Conservation (phyloP, 2,329 filamentous ascomycete species). For the Xylaria sp. region DNA sequence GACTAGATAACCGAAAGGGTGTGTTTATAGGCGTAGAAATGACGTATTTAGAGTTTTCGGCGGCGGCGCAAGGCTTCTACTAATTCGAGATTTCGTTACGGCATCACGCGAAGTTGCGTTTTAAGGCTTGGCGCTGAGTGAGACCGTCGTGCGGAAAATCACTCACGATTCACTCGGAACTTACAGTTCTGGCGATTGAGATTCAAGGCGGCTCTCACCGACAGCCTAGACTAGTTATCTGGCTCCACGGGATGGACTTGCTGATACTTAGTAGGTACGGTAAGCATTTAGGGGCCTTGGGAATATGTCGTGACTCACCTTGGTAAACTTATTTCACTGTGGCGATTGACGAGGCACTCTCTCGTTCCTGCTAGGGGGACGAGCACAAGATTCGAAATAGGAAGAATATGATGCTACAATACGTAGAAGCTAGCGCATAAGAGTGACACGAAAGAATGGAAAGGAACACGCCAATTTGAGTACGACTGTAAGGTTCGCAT, state of each 20-base stretch:
- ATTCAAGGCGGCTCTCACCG: neutral
- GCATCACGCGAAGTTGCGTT: neutral
- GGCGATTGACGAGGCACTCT: neutral
- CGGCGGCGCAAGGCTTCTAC: neutral
- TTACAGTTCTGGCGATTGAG: neutral
- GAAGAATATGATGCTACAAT: neutral
- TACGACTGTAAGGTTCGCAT: neutral
- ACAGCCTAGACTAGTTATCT: neutral
- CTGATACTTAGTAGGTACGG: neutral
- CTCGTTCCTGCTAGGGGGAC: neutral
- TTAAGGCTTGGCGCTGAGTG: neutral
- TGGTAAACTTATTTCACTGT: neutral
- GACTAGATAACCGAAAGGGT: neutral
- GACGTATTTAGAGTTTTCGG: neutral
- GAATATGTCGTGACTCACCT: neutral
- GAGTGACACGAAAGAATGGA: neutral
- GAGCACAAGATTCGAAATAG: neutral
- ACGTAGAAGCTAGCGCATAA: neutral
- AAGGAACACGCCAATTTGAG: neutral
- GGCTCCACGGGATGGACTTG: neutral
- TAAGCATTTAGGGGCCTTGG: neutral
- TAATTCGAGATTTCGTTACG: neutral
- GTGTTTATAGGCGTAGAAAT: neutral
- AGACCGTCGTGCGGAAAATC: neutral
- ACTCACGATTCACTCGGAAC: neutral